A percentile compares a stretch with the other conserved stretches of the same genome.
Conservation (phyloP, 345 rosid genomes). For the Lepidium aucheri region DNA sequence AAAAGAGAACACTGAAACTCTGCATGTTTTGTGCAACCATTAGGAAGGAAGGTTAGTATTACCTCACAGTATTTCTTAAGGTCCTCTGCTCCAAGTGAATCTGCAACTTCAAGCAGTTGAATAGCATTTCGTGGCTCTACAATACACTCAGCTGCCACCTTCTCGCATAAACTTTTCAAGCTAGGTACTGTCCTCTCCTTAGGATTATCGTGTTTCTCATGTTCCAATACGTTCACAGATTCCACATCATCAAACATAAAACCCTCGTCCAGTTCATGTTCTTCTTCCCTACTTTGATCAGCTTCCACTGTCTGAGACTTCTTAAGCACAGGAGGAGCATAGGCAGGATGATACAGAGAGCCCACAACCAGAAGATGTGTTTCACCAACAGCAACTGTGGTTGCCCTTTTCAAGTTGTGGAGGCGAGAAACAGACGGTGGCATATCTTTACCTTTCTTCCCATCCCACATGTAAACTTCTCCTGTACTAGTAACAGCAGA, state of each 20-base stretch:
- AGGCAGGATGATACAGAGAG: conserved; percentile 77
- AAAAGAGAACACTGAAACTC: neutral
- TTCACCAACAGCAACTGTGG: conserved; percentile 90
- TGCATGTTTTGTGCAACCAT: neutral
- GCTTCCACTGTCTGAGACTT: conserved; percentile 28
- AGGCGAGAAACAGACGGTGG: conserved; percentile 61
- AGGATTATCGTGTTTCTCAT: conserved; percentile 26
- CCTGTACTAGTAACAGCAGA: conserved; percentile 83
- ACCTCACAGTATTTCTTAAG: conserved; percentile 92
- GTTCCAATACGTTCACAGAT: conserved; percentile 22
- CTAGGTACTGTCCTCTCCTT: conserved; percentile 41
- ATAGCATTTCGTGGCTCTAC: conserved; percentile 88
- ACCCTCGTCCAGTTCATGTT: conserved; percentile 50
- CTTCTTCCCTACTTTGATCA: conserved; percentile 23
- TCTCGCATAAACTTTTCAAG: conserved; percentile 80
- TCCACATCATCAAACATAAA: conserved; percentile 49
- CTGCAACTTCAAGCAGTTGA: conserved; percentile 91
- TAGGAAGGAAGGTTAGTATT: conserved; percentile 3
- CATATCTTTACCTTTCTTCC: conserved; percentile 50
- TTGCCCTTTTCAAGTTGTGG: conserved; percentile 75
- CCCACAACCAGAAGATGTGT: conserved; percentile 79
- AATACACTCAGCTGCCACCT: conserved; percentile 80
- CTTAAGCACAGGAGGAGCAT: conserved; percentile 30
- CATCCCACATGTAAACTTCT: conserved; percentile 92
- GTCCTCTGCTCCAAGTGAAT: conserved; percentile 82